A percentile compares a stretch with the other conserved stretches of the same genome.
These are phyloP conservation scores for Schwanniomyces occidentalis DNA, from an alignment of 805 yeast genomes.

Conservation along the genomic window DNA sequence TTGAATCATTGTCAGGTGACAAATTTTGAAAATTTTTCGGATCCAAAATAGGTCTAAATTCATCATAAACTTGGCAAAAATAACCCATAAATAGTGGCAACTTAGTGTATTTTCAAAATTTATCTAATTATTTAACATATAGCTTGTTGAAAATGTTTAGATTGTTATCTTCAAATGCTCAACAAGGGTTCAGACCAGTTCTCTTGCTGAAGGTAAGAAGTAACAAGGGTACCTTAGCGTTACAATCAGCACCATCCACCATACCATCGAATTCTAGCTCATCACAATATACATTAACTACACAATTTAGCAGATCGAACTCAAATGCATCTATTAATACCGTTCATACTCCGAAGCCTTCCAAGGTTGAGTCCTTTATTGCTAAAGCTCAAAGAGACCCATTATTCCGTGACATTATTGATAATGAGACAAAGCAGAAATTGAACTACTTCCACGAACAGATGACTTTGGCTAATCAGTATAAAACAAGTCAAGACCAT, in stretches of 20 bases:
- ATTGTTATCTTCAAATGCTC: conserved; percentile 37
- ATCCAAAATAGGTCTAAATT: neutral
- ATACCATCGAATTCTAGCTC: conserved; percentile 3
- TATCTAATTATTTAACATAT: neutral
- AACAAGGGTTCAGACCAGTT: conserved; percentile 36
- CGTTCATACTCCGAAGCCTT: conserved; percentile 3
- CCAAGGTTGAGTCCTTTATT: conserved; percentile 19
- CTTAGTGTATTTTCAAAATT: neutral
- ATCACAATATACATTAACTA: conserved; percentile 8
- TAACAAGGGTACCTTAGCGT: conserved; percentile 16
- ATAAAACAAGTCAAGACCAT: conserved; percentile 10
- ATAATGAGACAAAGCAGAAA: conserved; percentile 19
- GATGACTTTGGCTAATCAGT: conserved; percentile 21
- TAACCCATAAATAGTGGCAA: conserved; percentile 2
- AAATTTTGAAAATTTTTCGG: conserved; percentile 6
- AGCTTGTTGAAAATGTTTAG: conserved; percentile 31
- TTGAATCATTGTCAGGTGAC: conserved; percentile 8
- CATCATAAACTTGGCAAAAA: too few species aligned
- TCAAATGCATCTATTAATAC: conserved; percentile 11
- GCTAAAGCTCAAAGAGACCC: conserved; percentile 24
- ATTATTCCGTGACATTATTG: conserved; percentile 18
- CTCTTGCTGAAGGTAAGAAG: conserved; percentile 38
- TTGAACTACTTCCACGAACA: conserved; percentile 31
- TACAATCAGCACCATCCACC: conserved; percentile 6
- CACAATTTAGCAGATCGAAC: conserved; percentile 20